phyloP scores from a whole-genome alignment of 1,284 basidiomycete species.

The Taiwanofungus camphoratus region DNA sequence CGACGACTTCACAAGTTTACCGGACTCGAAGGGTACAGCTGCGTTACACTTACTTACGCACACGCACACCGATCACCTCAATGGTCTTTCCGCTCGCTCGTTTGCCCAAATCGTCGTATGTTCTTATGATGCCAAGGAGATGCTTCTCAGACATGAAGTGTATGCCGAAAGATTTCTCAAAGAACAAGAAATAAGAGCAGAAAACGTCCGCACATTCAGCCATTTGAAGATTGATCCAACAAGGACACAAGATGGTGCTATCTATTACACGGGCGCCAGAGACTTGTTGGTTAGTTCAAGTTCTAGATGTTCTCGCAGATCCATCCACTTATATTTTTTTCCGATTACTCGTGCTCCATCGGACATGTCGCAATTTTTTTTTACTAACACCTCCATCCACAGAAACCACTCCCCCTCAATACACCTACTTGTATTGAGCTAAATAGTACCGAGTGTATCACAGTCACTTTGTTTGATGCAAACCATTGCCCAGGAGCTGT shows the following conservation, averaged over 20 bases:
- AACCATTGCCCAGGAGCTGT: constrained; percentile 94
- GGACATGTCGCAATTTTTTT: not conserved
- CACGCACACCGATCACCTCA: constrained; percentile 79
- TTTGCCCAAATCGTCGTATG: constrained; percentile 69
- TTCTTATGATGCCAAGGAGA: constrained; percentile 75
- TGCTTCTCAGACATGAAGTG: constrained; percentile 73
- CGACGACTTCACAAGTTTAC: constrained; percentile 60
- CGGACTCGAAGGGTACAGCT: constrained; percentile 38
- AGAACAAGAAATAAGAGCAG: constrained; percentile 46
- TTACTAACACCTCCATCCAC: not conserved
- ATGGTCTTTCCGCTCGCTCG: constrained; percentile 61
- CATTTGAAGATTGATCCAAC: constrained; percentile 60
- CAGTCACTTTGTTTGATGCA: constrained; percentile 80
- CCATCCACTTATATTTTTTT: not conserved
- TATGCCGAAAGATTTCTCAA: constrained; percentile 55
- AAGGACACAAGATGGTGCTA: constrained; percentile 39
- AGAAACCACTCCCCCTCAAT: constrained; percentile 52
- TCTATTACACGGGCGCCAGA: constrained; percentile 44
- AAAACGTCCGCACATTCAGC: constrained; percentile 55
- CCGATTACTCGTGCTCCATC: not conserved
- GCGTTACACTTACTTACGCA: constrained; percentile 75
- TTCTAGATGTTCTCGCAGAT: not conserved
- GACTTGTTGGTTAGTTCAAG: constrained; percentile 55
- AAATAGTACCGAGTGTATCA: constrained; percentile 51
- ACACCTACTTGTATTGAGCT: constrained; percentile 62